Evolutionary conservation across 495 filamentous ascomycete genomes (phyloP), one percentile per base, ranked within the genome.

Genomic region (Xylaria grammica): DNA sequence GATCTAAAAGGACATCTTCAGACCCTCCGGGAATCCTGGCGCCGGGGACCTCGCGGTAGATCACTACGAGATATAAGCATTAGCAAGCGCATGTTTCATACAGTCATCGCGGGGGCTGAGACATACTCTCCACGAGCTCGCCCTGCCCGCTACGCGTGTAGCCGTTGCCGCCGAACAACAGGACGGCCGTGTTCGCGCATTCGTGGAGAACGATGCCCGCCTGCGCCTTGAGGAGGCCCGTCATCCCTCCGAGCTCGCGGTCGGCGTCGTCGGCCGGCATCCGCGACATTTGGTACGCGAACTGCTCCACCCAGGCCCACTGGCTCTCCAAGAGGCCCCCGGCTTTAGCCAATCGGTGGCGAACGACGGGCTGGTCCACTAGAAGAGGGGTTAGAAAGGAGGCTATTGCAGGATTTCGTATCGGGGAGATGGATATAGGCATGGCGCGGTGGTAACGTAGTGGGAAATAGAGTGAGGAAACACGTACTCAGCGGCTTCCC

Each of bases 291-390:
- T 87, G 84, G 66, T 87, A 93, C n/a, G 87, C 81, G 58, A 91
- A 87, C 71, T 90, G 86, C 75, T 93, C 90, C 4, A 91, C 75
- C 87, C 88, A 92, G 11, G 90, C 89, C 80, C 82, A 90, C 75
- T 87, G 84, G 17, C 80, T 86, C 74, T 93, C 90, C 8, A 92
- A 76, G 69, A 86, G 77, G 3, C 87, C 88, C 3, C 90, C 90
- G 9, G 84, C 84, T 68, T 89, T 90, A 13, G 89, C 89, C 8
- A 93, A 78, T 36, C 89, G 79, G 74, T 92, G 86, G 15, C 90
- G 76, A 38, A 93, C 89, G 0, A 92, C 89, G 0, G 89, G 84
- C 72, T 92, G 89, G 42, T 91, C 88, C 72, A 92, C 52, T 64
- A 36, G 17, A 24, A 46, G 84, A 26, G 1, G 4, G 13, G 32